Evolutionary conservation across 148 eudicot genomes (phyloP), one percentile per base, ranked within the genome.

Genomic region (Limonium bicolor): DNA sequence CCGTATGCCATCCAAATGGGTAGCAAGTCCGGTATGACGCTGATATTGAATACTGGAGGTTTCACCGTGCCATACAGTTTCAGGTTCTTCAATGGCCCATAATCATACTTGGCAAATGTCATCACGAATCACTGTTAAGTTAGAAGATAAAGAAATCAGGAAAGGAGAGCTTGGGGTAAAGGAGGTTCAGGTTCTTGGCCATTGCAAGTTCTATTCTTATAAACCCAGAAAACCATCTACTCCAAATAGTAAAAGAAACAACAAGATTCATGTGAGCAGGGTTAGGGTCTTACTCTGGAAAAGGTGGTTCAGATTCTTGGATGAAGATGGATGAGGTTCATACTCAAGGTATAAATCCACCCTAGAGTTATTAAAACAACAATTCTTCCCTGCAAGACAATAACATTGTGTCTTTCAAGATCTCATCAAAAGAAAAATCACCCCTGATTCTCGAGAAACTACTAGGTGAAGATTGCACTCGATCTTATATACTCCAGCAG

Each of bases 271-370:
- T n/a, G n/a, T n/a, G n/a, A n/a, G n/a, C n/a, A n/a, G n/a, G n/a
- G n/a, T n/a, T n/a, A n/a, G n/a, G n/a, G n/a, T 35, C 88, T 53
- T 79, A 92, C 99, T 92, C 64, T 92, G 99, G 55, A 85, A 92
- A 34, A 92, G 86, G 69, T 92, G 95, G 44, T 73, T 74, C 58
- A 92, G 44, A 60, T 92, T 92, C 67, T 81, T 92, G 14, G 78
- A 55, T 5, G 99, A 92, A 43, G 99, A 65, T 20, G 99, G 94
- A 59, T 92, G 95, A 41, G 99, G 99, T 71, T 81, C 82, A 46
- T 70, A 74, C 43, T 76, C 86, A 46, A 92, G 79, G 72, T 72
- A 92, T 57, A 58, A 69, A 37, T 81, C 82, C 24, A 85, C 60
- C 54, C 82, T 69, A 30, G 95, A 80, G 63, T 54, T 61, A 44